Evolutionary conservation across 2,329 filamentous ascomycete genomes (phyloP).

Genomic region (Alternaria sp.): DNA sequence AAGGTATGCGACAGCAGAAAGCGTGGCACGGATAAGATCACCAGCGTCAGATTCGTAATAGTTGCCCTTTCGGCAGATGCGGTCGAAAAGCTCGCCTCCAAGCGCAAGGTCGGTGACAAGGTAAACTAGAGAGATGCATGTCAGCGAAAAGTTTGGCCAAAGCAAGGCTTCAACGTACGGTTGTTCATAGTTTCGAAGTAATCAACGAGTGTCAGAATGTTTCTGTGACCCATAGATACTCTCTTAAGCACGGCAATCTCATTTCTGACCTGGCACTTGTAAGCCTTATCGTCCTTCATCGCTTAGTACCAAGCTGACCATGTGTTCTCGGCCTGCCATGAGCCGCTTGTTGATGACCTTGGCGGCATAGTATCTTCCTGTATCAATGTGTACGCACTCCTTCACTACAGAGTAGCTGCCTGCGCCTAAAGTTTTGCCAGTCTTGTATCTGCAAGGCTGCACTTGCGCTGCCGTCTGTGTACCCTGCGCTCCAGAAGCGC

Average conservation of each 20-base stretch:
- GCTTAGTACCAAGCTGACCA: slow-evolving; percentile 67
- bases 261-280: slow-evolving; percentile 78
- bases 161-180: slow-evolving; percentile 58
- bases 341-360: slow-evolving; percentile 99
- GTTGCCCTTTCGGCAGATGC: slow-evolving; percentile 97
- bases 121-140: slow-evolving; percentile 67
- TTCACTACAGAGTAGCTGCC: slow-evolving; percentile 99
- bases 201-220: slow-evolving; percentile 96
- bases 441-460: slow-evolving; percentile 97
- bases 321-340: slow-evolving; percentile 97
- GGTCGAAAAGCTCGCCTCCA: slow-evolving; percentile 95
- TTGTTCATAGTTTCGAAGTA: slow-evolving; percentile 99
- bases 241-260: slow-evolving; percentile 97
- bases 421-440: slow-evolving; percentile 94
- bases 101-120: slow-evolving; percentile 96
- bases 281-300: slow-evolving; percentile 11
- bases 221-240: slow-evolving; percentile 99
- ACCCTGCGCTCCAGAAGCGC: slow-evolving; percentile 42
- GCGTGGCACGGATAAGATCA: slow-evolving; percentile 90
- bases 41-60: slow-evolving; percentile 98
- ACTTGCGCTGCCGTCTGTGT: slow-evolving; percentile 64
- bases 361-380: slow-evolving; percentile 95
- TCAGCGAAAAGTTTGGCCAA: slow-evolving; percentile 15
- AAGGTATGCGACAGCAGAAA: slow-evolving; percentile 97
- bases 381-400: slow-evolving; percentile 98